Evolutionary conservation across 495 filamentous ascomycete species (phyloP).

Genomic region (Astrocystis sublimbata): DNA sequence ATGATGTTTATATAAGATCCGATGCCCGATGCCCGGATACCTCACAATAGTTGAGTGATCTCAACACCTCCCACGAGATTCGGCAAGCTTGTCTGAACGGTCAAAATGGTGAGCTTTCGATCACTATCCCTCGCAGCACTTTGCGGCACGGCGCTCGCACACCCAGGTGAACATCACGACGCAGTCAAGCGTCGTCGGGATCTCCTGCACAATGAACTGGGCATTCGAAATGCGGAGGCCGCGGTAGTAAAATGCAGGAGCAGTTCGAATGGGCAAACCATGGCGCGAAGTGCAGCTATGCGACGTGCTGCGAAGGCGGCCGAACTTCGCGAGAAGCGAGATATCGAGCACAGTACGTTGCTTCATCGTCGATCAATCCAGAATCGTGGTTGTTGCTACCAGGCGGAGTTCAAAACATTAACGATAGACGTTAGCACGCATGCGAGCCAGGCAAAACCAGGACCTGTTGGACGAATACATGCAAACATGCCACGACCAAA

Average conservation of each 20-base stretch:
- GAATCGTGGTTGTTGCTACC: background rate
- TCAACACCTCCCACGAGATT: background rate
- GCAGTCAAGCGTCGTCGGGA: constrained; percentile 29
- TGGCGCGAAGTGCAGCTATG: constrained; percentile 29
- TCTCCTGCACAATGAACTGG: constrained; percentile 30
- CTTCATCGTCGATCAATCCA: background rate
- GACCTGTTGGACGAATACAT: constrained; percentile 11
- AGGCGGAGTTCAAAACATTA: background rate
- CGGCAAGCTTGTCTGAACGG: background rate
- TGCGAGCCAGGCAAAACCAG: constrained; percentile 20
- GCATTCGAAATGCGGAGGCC: constrained; percentile 31
- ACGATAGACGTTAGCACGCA: constrained; percentile 11
- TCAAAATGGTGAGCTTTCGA: constrained; percentile 9
- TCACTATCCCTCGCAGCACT: constrained; percentile 15
- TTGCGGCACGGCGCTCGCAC: constrained; percentile 27
- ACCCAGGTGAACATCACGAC: constrained; percentile 37
- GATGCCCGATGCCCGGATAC: background rate
- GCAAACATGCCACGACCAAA: constrained; percentile 18
- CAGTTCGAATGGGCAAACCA: constrained; percentile 24
- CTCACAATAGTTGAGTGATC: background rate
- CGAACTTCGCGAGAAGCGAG: constrained; percentile 47
- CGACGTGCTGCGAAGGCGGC: constrained; percentile 34
- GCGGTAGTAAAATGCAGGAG: constrained; percentile 31
- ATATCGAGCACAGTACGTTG: constrained; percentile 43
- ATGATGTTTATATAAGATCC: background rate